Evolutionary conservation across 2,329 filamentous ascomycete genomes (phyloP), one percentile per base, ranked within the genome.

Genomic region (Apiospora malaysiana): DNA sequence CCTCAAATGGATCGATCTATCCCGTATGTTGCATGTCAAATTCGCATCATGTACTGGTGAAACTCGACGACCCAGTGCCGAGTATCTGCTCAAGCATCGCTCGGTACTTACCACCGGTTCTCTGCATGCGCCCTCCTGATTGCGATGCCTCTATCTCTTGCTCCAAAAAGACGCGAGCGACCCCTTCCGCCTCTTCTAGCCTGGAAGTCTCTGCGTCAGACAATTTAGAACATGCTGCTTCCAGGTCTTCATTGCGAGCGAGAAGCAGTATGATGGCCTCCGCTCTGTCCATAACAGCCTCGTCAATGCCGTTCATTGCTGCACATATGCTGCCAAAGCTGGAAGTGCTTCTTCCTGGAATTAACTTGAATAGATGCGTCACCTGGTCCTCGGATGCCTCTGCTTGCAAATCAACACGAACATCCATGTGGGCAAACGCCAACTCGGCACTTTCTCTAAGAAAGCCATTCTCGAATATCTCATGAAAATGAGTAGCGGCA

Each of bases 311-410:
- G 76, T 97, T 98, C 80, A 97, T 88, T 4, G 91, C 90, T 40
- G 96, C 96, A 78, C 96, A 98, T 81, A 89, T 88, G 40, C 91
- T 93, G 0, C 96, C 96, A 77, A 97, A 97, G 78, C 94, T 98
- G 18, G 93, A 92, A 9, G 85, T 89, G 75, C 91, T 95, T 70
- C 91, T 87, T 0, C 95, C 95, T 2, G 84, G 75, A 4, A 81
- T 77, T n/a, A 92, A 82, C 40, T 90, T 92, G 80, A 95, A 97
- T 0, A 97, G 86, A 76, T 93, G 94, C 0, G 88, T 90, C 42
- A 94, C 86, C 74, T 93, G 90, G 1, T 93, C 86, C 37, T 91
- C 87, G 2, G 82, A 76, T 6, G 84, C 80, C 0, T 82, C 78
- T 3, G 87, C 85, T 1, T 86, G 78, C 27, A 82, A 78, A 72